phyloP scores from a whole-genome alignment of 345 rosid species.

The Corchorus olitorius region DNA sequence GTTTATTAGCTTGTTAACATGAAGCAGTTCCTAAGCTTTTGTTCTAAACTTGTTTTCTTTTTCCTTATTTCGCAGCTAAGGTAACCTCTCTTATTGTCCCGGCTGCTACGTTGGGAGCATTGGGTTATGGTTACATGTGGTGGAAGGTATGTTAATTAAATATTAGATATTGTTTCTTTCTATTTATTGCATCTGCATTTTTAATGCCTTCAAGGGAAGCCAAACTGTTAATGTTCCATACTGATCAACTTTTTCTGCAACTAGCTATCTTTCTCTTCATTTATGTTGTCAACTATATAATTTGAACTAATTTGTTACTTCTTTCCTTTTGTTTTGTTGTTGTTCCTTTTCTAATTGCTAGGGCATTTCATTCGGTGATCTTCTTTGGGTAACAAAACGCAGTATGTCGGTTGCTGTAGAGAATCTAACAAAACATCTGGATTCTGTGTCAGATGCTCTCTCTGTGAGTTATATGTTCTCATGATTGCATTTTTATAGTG shows the following conservation, averaged over 20 bases:
- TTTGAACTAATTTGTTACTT: conserved; percentile 18
- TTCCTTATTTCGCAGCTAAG: conserved; percentile 48
- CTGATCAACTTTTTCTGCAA: not conserved
- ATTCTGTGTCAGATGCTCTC: conserved; percentile 73
- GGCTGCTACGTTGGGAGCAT: conserved; percentile 78
- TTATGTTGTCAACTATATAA: not conserved
- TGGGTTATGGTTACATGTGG: conserved; percentile 99
- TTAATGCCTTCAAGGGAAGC: not conserved
- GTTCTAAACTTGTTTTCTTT: not conserved
- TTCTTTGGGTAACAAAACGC: conserved; percentile 85
- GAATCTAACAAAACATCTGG: conserved; percentile 83
- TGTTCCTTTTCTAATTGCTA: conserved; percentile 21
- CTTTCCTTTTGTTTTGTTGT: not conserved
- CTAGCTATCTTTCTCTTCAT: not conserved
- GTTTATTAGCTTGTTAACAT: not conserved
- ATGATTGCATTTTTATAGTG: conserved; percentile 19
- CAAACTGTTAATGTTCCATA: not conserved
- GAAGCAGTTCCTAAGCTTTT: not conserved
- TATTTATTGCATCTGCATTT: not conserved
- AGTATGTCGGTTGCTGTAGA: conserved; percentile 78
- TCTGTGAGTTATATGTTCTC: conserved; percentile 48
- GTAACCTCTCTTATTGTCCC: conserved; percentile 59
- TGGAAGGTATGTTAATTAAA: conserved; percentile 72
- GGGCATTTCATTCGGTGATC: conserved; percentile 90
- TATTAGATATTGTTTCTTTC: not conserved